Evolutionary conservation across 148 eudicot genomes (phyloP), one percentile per base, ranked within the genome.

Genomic region (Arbutus unedo): DNA sequence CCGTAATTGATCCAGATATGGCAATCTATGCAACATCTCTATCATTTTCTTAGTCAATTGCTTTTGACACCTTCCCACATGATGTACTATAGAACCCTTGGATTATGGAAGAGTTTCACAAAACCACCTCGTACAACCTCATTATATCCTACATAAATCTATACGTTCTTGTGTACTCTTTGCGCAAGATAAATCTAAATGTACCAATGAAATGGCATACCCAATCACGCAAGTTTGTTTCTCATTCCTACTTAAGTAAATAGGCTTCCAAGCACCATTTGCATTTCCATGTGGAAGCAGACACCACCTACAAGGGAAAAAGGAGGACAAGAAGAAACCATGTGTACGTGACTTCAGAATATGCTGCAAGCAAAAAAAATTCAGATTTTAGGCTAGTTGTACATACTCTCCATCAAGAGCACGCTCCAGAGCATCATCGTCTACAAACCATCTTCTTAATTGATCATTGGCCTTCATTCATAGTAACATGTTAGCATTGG

Each of bases 361-460:
- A 60, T 59, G 5, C 13, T 7, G 15, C 38, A 31, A 31, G 18
- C 48, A 68, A 66, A 3, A 72, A 21, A 70, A 56, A 1, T 0
- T n/a, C 41, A 70, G 83, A 49, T 55, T 25, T 25, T 31, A 60
- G 53, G 48, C 16, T 71, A 18, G 6, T 38, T 67, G 70, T 59
- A 89, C 98, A 73, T 87, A 96, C 99, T 93, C 96, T 81, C 94
- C 99, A 78, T 77, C 78, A 67, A 90, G 81, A 55, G 99, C 97
- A 87, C 99, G 92, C 84, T 96, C 99, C 79, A 96, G 86, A 82
- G 98, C 99, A 87, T 96, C 98, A 80, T 96, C 97, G 78, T 96
- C 98, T 74, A 86, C 84, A 76, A 94, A 96, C 97, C 99, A 96
- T 83, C 81, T 93, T 73, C 86, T 87, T 25, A 96, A 85, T 70